phyloP scores from a whole-genome alignment of 495 filamentous ascomycete genomes.

The Lophiostoma macrostomum region DNA sequence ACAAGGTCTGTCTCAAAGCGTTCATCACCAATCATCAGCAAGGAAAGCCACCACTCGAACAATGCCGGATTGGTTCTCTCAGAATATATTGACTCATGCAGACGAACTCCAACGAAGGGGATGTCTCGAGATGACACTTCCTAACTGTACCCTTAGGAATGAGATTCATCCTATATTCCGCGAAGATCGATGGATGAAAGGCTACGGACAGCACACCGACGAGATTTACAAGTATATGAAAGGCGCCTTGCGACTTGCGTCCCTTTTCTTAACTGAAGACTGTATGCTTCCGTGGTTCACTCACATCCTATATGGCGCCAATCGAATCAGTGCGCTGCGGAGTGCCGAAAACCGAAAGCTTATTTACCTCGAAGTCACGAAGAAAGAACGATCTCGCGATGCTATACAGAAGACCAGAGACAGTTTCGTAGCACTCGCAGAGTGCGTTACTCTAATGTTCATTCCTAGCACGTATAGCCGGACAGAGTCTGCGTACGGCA shows the following conservation, averaged over 20 bases:
- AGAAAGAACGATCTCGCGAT: neutral
- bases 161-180: conserved; percentile 14
- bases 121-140: neutral
- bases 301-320: conserved; percentile 14
- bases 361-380: neutral
- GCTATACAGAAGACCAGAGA: neutral
- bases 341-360: neutral
- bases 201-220: conserved; percentile 13
- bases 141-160: conserved; percentile 1
- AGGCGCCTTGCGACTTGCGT: conserved; percentile 11
- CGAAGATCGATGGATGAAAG: conserved; percentile 8
- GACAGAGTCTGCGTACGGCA: too few species aligned
- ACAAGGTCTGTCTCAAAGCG: too few species aligned
- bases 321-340: neutral
- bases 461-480: neutral
- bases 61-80: too few species aligned
- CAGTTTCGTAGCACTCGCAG: neutral
- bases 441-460: conserved; percentile 1
- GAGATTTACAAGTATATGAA: conserved; percentile 3
- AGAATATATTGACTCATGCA: too few species aligned
- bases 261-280: conserved; percentile 10
- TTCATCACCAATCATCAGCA: too few species aligned
- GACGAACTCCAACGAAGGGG: too few species aligned
- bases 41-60: too few species aligned
- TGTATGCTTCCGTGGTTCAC: conserved; percentile 16